These are phyloP conservation scores for Epichloe gansuensis DNA, from an alignment of 2,329 filamentous ascomycete genomes.

Conservation along the genomic window DNA sequence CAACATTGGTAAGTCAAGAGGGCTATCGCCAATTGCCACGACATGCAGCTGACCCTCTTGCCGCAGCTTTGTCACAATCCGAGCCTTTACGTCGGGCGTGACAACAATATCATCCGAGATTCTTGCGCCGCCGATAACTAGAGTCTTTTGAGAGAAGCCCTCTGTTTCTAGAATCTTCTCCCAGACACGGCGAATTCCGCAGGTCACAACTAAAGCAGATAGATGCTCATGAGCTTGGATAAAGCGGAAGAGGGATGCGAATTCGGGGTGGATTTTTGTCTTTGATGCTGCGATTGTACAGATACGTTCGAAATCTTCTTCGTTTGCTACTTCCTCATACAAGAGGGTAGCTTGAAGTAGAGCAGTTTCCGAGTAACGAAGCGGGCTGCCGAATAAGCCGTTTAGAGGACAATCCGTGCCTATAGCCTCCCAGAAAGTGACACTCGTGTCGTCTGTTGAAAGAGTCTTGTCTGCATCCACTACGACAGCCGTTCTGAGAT, in stretches of 20 bases:
- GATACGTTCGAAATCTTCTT: constrained; percentile 27
- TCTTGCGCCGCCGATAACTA: constrained; percentile 40
- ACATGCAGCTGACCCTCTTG: constrained; percentile 29
- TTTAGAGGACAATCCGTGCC: constrained; percentile 21
- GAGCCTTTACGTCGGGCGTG: constrained; percentile 36
- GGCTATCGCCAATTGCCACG: constrained; percentile 49
- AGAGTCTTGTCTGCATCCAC: constrained; percentile 49
- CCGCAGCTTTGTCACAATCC: constrained; percentile 30
- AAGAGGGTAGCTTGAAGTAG: constrained; percentile 43
- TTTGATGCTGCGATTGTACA: constrained; percentile 32
- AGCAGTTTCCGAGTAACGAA: constrained; percentile 39
- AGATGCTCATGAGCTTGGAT: constrained; percentile 23
- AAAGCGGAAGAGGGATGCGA: constrained; percentile 30
- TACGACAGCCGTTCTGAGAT: constrained; percentile 35
- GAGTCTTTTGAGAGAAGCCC: constrained; percentile 28
- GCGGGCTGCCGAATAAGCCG: constrained; percentile 30
- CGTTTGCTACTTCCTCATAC: constrained; percentile 32
- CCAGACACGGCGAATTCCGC: constrained; percentile 42
- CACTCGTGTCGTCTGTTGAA: constrained; percentile 34
- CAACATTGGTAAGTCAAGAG: constrained; percentile 47
- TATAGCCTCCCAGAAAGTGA: constrained; percentile 34
- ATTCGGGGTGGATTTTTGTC: constrained; percentile 33
- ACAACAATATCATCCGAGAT: constrained; percentile 37
- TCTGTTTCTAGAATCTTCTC: constrained; percentile 35
- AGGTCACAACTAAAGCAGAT: constrained; percentile 39